Evolutionary conservation across 176 grass and related monocot genomes (phyloP).

Genomic region (Areca catechu): DNA sequence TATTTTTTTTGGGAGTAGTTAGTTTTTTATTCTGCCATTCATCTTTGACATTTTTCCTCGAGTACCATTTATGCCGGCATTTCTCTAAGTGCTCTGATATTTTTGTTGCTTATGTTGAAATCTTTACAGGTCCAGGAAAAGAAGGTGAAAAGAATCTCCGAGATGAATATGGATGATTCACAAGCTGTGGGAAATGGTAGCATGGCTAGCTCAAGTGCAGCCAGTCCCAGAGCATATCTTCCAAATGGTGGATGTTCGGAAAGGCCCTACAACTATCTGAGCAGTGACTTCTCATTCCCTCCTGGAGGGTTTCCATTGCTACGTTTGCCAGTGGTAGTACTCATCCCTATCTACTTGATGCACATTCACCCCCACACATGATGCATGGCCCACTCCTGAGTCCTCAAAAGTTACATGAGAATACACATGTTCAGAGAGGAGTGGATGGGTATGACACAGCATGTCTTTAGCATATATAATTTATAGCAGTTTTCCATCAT

Average conservation of each 20-base stretch:
- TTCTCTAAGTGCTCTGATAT: not conserved
- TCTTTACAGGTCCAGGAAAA: constrained; percentile 74
- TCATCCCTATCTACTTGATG: constrained; percentile 2
- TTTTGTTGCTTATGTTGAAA: not conserved
- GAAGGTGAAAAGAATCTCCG: constrained; percentile 67
- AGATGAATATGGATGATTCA: constrained; percentile 63
- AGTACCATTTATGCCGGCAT: not conserved
- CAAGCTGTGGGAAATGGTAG: constrained; percentile 31
- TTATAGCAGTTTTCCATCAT: too few relatives aligned
- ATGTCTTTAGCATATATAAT: too few relatives aligned
- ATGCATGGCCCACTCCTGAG: too few relatives aligned
- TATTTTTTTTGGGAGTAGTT: too few relatives aligned
- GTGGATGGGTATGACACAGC: too few relatives aligned
- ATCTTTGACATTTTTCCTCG: too few relatives aligned
- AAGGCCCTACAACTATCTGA: not conserved
- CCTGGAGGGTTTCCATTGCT: constrained; percentile 56
- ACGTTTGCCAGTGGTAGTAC: constrained; percentile 81
- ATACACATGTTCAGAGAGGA: too few relatives aligned
- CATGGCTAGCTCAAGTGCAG: constrained; percentile 40
- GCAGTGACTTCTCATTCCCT: constrained; percentile 35
- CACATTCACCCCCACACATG: too few relatives aligned
- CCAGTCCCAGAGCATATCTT: constrained; percentile 27
- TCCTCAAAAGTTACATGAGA: too few relatives aligned
- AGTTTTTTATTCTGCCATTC: too few relatives aligned
- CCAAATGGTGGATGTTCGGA: constrained; percentile 57